Base-by-base conservation (phyloP, 176 grass and related monocot genomes). In the Saccharum officinarum region DNA sequence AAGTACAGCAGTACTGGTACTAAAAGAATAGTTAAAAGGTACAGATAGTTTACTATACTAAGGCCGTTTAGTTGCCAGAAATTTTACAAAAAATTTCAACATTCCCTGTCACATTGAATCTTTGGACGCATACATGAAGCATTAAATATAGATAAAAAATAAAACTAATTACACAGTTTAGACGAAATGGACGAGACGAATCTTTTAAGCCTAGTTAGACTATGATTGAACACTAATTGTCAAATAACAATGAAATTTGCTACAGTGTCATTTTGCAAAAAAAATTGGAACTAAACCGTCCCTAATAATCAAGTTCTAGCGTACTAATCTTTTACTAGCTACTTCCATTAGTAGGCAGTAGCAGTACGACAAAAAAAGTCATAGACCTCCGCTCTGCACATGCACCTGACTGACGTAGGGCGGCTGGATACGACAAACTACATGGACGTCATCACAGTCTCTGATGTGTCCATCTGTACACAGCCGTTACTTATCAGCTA, bases 361-460 rank as follows among this genome's bases (percentile, higher is more conserved):
- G 59, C 10, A n/a, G 18, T 8, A n/a, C 52, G 22, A 40, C 8
- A 25, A 26, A 30, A 9, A 66, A 34, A 11, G 20, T n/a, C 20
- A 59, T 10, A 59, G 15, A 47, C 26, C 7, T 31, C 26, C 49
- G 61, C 0, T 66, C 39, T 14, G 31, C 63, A 80, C 5, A 67
- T 80, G 62, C 78, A 28, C 42, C 12, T 13, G 60, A 63, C 62
- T 68, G 78, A 80, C 78, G 63, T 80, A 80, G 78, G 78, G 78
- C 78, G 78, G 78, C 78, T 67, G 63, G 6, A 80, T 80, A 34
- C 18, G 78, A 80, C 78, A 80, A 80, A 68, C 10, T 26, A 49
- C 42, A 1, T 36, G 17, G 28, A 50, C 41, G 63, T 80, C 78
- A 77, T 61, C 54, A 77, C 16, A 18, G 15, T 20, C 49, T 42